A percentile compares a stretch with the other conserved stretches of the same genome.
Conservation (phyloP, 805 yeast species). For the Lachancea dasiensis region DNA sequence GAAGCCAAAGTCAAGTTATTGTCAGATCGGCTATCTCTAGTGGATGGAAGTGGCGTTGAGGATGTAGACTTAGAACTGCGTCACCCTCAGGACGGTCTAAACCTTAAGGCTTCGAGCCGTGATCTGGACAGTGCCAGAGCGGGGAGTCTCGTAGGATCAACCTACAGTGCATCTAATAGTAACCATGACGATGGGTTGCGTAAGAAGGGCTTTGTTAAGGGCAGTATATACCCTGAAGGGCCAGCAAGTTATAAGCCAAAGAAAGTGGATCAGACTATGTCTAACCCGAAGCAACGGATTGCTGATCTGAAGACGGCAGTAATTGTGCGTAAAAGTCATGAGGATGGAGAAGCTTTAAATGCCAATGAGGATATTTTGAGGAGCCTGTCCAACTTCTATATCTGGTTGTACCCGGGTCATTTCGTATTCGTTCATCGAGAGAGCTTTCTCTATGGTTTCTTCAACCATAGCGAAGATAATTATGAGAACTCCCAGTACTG, state of each 20-base stretch:
- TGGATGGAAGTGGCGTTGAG: neutral
- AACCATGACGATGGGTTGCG: constrained; percentile 8
- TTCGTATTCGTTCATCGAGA: constrained; percentile 60
- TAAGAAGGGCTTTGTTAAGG: constrained; percentile 24
- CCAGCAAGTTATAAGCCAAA: constrained; percentile 25
- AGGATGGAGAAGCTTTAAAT: constrained; percentile 18
- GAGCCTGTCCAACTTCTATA: constrained; percentile 40
- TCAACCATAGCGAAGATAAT: constrained; percentile 44
- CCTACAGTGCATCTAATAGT: neutral
- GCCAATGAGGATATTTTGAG: constrained; percentile 28
- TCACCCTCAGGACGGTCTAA: neutral
- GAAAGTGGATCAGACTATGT: neutral
- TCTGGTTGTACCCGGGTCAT: constrained; percentile 62
- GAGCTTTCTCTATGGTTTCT: constrained; percentile 54
- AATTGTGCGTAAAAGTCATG: constrained; percentile 22
- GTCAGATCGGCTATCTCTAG: constrained; percentile 15
- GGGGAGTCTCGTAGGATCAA: neutral
- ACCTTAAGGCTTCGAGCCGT: neutral
- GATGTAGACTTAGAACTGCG: neutral
- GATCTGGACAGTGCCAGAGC: neutral
- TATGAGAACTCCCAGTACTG: constrained; percentile 44
- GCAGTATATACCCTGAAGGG: constrained; percentile 33
- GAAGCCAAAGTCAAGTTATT: constrained; percentile 25
- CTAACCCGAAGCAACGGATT: constrained; percentile 23
- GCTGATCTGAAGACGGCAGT: constrained; percentile 31